Conservation (phyloP, 2,329 filamentous ascomycete species). For the Ceratocystis eucalypticola region DNA sequence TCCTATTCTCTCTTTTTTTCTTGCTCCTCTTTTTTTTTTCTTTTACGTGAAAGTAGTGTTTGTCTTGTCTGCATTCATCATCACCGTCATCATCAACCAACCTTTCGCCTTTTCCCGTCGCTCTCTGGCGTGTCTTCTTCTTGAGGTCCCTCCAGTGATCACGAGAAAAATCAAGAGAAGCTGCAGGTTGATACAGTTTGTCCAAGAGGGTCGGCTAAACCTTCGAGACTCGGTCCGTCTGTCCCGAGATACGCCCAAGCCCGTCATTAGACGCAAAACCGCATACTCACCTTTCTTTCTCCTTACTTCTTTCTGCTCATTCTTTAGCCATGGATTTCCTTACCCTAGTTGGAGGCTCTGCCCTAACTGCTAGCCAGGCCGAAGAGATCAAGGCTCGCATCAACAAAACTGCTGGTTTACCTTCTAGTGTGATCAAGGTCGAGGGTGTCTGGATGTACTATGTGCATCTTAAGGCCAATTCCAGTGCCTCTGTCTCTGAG, state of each 20-base stretch:
- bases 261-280: too few relatives aligned
- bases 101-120: not conserved
- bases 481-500: conserved; percentile 25
- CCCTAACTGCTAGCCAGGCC: conserved; percentile 36
- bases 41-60: not conserved
- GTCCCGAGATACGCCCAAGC: too few relatives aligned
- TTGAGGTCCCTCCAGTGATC: conserved; percentile 10
- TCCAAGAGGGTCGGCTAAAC: not conserved
- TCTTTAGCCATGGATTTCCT: conserved; percentile 22
- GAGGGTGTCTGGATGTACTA: conserved; percentile 52
- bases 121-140: conserved; percentile 14
- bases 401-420: conserved; percentile 28
- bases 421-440: conserved; percentile 35
- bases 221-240: not conserved
- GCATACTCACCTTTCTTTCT: not conserved
- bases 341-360: conserved; percentile 33
- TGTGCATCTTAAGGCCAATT: conserved; percentile 40
- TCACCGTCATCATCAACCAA: conserved; percentile 9
- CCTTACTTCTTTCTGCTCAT: conserved; percentile 1
- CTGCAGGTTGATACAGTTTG: not conserved
- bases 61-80: conserved; percentile 5
- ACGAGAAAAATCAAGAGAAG: conserved; percentile 12
- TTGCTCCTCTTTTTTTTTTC: conserved; percentile 3
- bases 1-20: not conserved
- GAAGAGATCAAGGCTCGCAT: conserved; percentile 34